Evolutionary conservation across 2,329 filamentous ascomycete species (phyloP).

Genomic region (Ophiostoma populinum): DNA sequence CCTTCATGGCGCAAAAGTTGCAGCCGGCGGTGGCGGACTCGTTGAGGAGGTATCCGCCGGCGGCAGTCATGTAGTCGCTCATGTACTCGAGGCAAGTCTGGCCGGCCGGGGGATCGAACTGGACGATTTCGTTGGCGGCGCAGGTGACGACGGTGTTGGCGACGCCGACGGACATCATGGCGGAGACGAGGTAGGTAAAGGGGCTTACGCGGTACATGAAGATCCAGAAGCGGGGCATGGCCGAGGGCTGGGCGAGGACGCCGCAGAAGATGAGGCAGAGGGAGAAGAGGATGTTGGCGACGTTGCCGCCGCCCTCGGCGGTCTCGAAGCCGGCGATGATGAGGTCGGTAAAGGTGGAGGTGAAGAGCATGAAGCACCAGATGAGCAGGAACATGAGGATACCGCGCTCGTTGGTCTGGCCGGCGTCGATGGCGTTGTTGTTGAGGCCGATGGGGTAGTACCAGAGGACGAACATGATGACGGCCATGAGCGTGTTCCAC

Average conservation of each 20-base stretch:
- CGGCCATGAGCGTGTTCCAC: constrained; percentile 60
- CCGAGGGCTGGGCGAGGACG: constrained; percentile 40
- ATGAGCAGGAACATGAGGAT: constrained; percentile 66
- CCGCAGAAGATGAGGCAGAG: constrained; percentile 43
- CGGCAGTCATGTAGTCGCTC: constrained; percentile 24
- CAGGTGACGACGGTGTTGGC: constrained; percentile 51
- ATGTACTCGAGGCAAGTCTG: constrained; percentile 45
- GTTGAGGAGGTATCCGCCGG: constrained; percentile 39
- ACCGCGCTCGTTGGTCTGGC: constrained; percentile 49
- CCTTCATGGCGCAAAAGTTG: constrained; percentile 32
- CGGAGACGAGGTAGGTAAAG: constrained; percentile 64
- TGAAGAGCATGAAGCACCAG: constrained; percentile 60
- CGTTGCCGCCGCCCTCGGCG: constrained; percentile 47
- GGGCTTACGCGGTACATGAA: constrained; percentile 74
- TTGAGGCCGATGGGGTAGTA: constrained; percentile 77
- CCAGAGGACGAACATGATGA: constrained; percentile 50
- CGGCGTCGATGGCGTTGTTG: constrained; percentile 45
- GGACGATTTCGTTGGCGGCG: constrained; percentile 49
- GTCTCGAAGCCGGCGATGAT: constrained; percentile 53
- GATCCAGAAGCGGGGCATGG: constrained; percentile 56
- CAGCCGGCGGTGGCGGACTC: constrained; percentile 30
- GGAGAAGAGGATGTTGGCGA: constrained; percentile 42
- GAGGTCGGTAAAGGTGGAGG: constrained; percentile 57
- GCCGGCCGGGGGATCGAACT: constrained; percentile 43
- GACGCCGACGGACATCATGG: constrained; percentile 52